phyloP scores from a whole-genome alignment of 768 basidiomycete species.

The Collybiopsis confluens region DNA sequence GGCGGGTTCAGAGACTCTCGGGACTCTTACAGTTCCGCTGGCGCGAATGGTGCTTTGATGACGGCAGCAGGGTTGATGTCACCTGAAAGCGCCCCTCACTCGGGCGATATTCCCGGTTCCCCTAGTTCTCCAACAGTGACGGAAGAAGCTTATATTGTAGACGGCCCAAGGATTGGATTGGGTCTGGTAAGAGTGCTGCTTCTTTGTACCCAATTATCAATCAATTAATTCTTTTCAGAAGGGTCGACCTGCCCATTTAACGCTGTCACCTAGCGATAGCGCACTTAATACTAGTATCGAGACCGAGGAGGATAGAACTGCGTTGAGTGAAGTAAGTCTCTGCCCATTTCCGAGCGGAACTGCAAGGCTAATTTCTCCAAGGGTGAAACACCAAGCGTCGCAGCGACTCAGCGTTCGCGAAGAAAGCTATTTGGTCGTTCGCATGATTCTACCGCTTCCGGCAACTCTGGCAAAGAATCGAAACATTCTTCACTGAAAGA shows the following conservation, averaged over 20 bases:
- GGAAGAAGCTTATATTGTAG: not conserved
- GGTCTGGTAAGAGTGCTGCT: not conserved
- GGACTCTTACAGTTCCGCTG: slow-evolving; percentile 1
- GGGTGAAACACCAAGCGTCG: slow-evolving; percentile 22
- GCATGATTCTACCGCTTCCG: slow-evolving; percentile 33
- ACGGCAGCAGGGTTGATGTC: slow-evolving; percentile 21
- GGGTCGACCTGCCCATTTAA: slow-evolving; percentile 44
- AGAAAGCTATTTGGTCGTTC: slow-evolving; percentile 63
- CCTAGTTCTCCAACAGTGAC: not conserved
- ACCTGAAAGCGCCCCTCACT: slow-evolving; percentile 16
- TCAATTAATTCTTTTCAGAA: not conserved
- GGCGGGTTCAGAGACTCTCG: slow-evolving; percentile 4
- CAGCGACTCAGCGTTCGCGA: slow-evolving; percentile 27
- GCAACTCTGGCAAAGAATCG: slow-evolving; percentile 17
- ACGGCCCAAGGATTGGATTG: not conserved
- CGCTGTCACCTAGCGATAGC: slow-evolving; percentile 59
- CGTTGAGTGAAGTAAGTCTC: slow-evolving; percentile 63
- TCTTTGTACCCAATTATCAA: not conserved
- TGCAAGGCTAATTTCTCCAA: too few species aligned
- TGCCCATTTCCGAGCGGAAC: not conserved
- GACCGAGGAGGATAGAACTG: slow-evolving; percentile 50
- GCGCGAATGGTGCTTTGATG: slow-evolving; percentile 17
- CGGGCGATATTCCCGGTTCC: slow-evolving; percentile 10
- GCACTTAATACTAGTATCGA: slow-evolving; percentile 42
- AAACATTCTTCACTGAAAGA: slow-evolving; percentile 20